Percentiles rank a stretch among this genome's conserved stretches.
Conservation (phyloP, 2,329 filamentous ascomycete genomes). For the Aspergillus sp. region DNA sequence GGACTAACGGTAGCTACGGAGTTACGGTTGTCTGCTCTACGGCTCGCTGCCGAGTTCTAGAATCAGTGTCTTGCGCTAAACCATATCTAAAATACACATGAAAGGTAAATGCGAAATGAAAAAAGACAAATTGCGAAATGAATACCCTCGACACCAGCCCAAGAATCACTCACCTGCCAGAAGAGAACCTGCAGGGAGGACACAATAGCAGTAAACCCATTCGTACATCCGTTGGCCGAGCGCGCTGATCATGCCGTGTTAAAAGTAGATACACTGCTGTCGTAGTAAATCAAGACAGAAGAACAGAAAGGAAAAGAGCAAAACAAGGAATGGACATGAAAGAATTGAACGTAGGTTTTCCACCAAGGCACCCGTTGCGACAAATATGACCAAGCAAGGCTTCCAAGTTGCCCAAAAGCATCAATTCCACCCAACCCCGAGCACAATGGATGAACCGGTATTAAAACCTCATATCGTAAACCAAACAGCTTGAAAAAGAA, state of each 20-base stretch:
- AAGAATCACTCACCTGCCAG: slow-evolving; percentile 1
- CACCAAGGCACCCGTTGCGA: slow-evolving; percentile 8
- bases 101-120: not conserved
- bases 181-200: not conserved
- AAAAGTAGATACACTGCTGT: slow-evolving; percentile 13
- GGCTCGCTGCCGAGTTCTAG: too few relatives aligned
- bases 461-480: not conserved
- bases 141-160: slow-evolving; percentile 13
- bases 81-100: slow-evolving; percentile 10
- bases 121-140: not conserved
- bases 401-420: slow-evolving; percentile 7
- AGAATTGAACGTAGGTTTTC: slow-evolving; percentile 5
- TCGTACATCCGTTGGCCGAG: slow-evolving; percentile 21
- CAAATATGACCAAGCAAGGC: slow-evolving; percentile 4
- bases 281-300: slow-evolving; percentile 9
- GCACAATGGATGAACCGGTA: not conserved
- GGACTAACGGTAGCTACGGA: not conserved
- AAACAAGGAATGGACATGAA: slow-evolving; percentile 1
- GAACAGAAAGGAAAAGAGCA: slow-evolving; percentile 8
- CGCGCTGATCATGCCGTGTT: slow-evolving; percentile 17
- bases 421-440: not conserved
- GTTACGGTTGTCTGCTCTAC: too few relatives aligned
- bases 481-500: not conserved
- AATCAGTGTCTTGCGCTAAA: too few relatives aligned
- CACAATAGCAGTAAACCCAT: slow-evolving; percentile 16